Evolutionary conservation across 78 protist genomes (phyloP).

Genomic region (Dictyostelium firmibasis): DNA sequence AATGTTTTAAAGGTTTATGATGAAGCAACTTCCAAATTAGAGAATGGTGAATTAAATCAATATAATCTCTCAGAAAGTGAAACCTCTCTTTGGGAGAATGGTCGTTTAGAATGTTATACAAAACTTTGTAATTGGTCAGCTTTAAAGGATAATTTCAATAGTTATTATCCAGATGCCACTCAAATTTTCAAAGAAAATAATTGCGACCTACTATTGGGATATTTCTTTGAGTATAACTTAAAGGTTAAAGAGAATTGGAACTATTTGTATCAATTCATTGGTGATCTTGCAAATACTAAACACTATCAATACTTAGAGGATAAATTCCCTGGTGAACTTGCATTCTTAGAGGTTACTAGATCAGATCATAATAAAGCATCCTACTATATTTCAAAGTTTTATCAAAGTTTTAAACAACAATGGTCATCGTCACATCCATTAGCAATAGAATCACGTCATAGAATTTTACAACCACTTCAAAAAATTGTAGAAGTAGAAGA

Average conservation of each 20-base stretch:
- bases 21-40: constrained; percentile 44
- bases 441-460: constrained; percentile 39
- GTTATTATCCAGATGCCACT: neutral
- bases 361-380: constrained; percentile 49
- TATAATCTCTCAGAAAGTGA: constrained; percentile 27
- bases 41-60: constrained; percentile 23
- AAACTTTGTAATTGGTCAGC: constrained; percentile 34
- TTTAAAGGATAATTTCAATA: constrained; percentile 47
- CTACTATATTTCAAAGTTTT: constrained; percentile 40
- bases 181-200: constrained; percentile 18
- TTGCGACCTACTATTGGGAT: neutral
- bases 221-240: constrained; percentile 33
- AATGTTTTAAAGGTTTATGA: constrained; percentile 49
- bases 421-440: constrained; percentile 82
- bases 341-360: constrained; percentile 62
- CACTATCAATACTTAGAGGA: constrained; percentile 47
- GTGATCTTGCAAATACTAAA: neutral
- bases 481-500: constrained; percentile 80
- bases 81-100: constrained; percentile 79
- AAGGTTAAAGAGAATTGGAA: constrained; percentile 84
- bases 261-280: constrained; percentile 60
- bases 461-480: constrained; percentile 76
- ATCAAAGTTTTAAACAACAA: constrained; percentile 46
- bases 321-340: constrained; percentile 78
- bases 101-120: constrained; percentile 65